Percentiles rank a stretch among this genome's conserved stretches.
Evolutionary conservation across 2,329 filamentous ascomycete genomes (phyloP).

Genomic region (Aspergillus awamori): DNA sequence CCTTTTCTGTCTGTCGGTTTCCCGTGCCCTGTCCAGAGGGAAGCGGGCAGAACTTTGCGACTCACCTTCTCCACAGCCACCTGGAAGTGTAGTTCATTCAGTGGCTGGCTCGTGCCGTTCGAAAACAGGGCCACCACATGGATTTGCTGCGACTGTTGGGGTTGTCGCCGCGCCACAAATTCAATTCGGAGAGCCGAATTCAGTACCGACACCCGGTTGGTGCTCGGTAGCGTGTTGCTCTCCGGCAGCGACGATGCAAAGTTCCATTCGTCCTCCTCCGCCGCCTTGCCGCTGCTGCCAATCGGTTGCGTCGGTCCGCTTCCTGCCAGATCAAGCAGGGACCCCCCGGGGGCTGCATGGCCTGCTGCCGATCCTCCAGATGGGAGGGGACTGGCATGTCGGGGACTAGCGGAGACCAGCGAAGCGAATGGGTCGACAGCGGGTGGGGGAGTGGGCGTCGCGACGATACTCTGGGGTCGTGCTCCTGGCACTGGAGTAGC

Average conservation of each 20-base stretch:
- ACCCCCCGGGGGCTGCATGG: slow-evolving; percentile 25
- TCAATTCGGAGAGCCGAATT: slow-evolving; percentile 72
- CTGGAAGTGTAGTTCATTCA: slow-evolving; percentile 85
- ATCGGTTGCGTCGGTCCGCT: slow-evolving; percentile 26
- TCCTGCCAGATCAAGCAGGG: slow-evolving; percentile 39
- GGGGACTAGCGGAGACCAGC: slow-evolving; percentile 55
- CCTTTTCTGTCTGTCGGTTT: too few species aligned
- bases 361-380: slow-evolving; percentile 27
- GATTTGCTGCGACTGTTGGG: slow-evolving; percentile 59
- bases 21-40: neutral
- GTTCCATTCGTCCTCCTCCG: slow-evolving; percentile 88
- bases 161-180: slow-evolving; percentile 67
- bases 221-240: slow-evolving; percentile 55
- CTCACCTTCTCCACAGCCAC: slow-evolving; percentile 88
- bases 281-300: slow-evolving; percentile 38
- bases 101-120: slow-evolving; percentile 71
- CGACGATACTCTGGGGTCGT: slow-evolving; percentile 33
- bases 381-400: slow-evolving; percentile 48
- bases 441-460: slow-evolving; percentile 38
- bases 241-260: slow-evolving; percentile 85
- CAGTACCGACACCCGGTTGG: slow-evolving; percentile 68
- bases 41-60: neutral
- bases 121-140: slow-evolving; percentile 78
- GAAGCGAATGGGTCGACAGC: slow-evolving; percentile 64
- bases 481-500: slow-evolving; percentile 52